Evolutionary conservation across 345 rosid species (phyloP).

Genomic region (Bruguiera sexangula): DNA sequence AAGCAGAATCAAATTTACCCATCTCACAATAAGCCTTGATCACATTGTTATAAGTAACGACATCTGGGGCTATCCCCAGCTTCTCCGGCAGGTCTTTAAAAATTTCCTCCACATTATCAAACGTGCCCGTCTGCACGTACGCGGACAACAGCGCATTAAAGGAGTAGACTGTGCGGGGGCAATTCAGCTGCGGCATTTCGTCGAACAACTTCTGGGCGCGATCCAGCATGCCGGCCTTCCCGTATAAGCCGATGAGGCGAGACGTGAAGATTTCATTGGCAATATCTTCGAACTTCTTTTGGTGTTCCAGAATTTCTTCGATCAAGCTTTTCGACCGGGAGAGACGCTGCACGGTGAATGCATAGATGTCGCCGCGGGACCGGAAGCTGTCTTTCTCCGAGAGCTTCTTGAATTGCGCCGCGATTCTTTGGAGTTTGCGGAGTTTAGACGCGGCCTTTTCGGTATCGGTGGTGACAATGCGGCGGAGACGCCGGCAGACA

Average conservation of each 20-base stretch:
- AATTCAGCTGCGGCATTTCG: constrained; percentile 57
- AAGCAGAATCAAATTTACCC: constrained; percentile 46
- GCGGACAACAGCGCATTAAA: constrained; percentile 62
- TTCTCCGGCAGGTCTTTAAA: constrained; percentile 41
- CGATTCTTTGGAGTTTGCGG: constrained; percentile 10
- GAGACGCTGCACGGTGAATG: constrained; percentile 14
- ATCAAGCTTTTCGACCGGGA: constrained; percentile 47
- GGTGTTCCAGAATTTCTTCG: constrained; percentile 65
- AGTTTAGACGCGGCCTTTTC: not conserved
- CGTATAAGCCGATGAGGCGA: constrained; percentile 47
- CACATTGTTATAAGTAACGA: constrained; percentile 49
- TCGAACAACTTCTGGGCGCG: constrained; percentile 70
- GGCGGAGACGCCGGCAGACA: constrained; percentile 5
- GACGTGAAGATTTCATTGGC: constrained; percentile 54
- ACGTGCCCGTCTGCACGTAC: constrained; percentile 48
- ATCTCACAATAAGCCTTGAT: constrained; percentile 54
- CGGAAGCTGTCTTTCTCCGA: constrained; percentile 17
- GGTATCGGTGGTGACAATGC: constrained; percentile 5
- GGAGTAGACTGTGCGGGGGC: constrained; percentile 56
- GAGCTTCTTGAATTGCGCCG: constrained; percentile 8
- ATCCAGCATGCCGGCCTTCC: constrained; percentile 56
- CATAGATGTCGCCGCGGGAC: constrained; percentile 6
- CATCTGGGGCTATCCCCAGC: constrained; percentile 48
- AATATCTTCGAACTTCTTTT: constrained; percentile 54
- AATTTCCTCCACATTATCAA: constrained; percentile 38